These are phyloP conservation scores for Diospyros kaki DNA, from an alignment of 148 eudicot species.

Conservation along the genomic window DNA sequence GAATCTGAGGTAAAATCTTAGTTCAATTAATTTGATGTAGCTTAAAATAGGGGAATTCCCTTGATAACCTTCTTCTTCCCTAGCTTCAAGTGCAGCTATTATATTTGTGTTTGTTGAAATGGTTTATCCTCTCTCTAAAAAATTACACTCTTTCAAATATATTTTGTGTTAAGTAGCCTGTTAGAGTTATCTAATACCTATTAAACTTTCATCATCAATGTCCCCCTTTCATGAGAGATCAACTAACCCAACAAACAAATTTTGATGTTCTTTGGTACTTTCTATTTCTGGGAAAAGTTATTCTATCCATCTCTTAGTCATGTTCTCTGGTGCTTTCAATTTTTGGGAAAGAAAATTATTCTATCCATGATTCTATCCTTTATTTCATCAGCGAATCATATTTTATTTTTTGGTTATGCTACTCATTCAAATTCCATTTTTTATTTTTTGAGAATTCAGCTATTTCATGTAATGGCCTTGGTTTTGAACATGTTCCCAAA, in stretches of 20 bases:
- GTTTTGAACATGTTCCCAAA: no score
- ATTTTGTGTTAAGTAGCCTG: neutral
- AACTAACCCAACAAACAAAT: neutral
- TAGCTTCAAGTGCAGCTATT: neutral
- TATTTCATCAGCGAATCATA: no score
- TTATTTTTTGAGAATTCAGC: neutral
- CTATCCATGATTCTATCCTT: no score
- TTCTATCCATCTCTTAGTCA: no score
- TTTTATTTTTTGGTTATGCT: neutral
- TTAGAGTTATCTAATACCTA: neutral
- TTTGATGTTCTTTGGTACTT: neutral
- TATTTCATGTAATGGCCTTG: no score
- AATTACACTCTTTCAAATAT: neutral
- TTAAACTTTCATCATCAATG: neutral
- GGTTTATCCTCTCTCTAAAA: neutral
- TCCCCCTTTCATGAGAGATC: neutral
- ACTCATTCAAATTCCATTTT: neutral
- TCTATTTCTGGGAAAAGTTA: neutral
- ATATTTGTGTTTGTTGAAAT: neutral
- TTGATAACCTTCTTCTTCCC: neutral
- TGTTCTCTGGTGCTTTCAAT: no score
- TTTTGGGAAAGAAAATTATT: no score
- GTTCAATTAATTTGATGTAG: neutral
- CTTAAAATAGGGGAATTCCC: neutral
- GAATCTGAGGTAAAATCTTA: neutral